Conservation (phyloP, 108 stramenopile genomes). For the Cyclotella baltica region DNA sequence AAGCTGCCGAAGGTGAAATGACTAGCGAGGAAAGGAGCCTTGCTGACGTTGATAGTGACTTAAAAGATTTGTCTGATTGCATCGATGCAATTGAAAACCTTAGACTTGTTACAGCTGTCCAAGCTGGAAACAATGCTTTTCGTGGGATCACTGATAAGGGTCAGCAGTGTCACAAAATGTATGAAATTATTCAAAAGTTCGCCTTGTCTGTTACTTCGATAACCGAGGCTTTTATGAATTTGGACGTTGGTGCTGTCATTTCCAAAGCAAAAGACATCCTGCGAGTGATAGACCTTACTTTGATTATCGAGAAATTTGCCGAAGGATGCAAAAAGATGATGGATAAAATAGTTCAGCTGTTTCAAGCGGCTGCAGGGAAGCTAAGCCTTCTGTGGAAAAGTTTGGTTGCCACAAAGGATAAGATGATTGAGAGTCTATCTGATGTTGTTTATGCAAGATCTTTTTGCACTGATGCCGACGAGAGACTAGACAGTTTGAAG, state of each 20-base stretch:
- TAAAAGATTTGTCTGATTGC: constrained; percentile 51
- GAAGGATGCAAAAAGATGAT: constrained; percentile 51
- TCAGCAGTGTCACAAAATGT: constrained; percentile 42
- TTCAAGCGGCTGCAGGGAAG: constrained; percentile 46
- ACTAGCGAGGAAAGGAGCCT: constrained; percentile 31
- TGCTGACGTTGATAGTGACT: constrained; percentile 44
- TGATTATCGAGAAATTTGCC: constrained; percentile 48
- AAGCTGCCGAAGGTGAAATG: constrained; percentile 30
- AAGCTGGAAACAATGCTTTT: constrained; percentile 58
- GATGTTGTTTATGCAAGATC: constrained; percentile 45
- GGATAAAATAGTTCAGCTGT: constrained; percentile 50
- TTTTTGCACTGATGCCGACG: constrained; percentile 47
- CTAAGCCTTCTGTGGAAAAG: constrained; percentile 58
- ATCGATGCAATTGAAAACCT: constrained; percentile 53
- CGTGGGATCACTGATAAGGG: constrained; percentile 46
- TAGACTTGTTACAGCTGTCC: constrained; percentile 56
- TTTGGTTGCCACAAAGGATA: constrained; percentile 63
- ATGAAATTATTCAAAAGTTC: constrained; percentile 49
- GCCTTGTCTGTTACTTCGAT: constrained; percentile 38
- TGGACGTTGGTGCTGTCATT: constrained; percentile 29
- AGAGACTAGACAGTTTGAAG: constrained; percentile 38
- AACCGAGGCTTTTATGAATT: constrained; percentile 43
- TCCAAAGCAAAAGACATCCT: constrained; percentile 52
- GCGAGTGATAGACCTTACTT: constrained; percentile 26
- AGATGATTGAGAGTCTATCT: constrained; percentile 51